Evolutionary conservation across 352 stramenopile genomes (phyloP).

Genomic region (Pythium vanterpoolii): DNA sequence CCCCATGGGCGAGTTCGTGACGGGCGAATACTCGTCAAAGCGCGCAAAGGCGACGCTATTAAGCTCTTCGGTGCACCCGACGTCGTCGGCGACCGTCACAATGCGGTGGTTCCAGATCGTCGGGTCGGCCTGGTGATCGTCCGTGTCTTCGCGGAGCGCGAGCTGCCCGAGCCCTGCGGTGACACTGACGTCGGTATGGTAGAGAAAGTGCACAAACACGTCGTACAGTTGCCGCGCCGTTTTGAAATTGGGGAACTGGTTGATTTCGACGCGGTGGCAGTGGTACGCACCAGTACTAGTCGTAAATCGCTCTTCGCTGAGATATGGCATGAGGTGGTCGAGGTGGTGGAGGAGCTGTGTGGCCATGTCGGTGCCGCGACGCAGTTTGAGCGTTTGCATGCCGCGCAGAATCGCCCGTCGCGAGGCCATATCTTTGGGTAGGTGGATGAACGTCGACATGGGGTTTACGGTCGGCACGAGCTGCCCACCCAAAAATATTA

Average conservation of each 20-base stretch:
- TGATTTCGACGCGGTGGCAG: conserved; percentile 29
- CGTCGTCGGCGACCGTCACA: conserved; percentile 22
- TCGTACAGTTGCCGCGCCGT: conserved; percentile 35
- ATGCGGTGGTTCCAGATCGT: conserved; percentile 33
- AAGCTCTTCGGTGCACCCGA: conserved; percentile 29
- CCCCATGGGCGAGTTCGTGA: conserved; percentile 13
- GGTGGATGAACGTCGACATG: conserved; percentile 15
- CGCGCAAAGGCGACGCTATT: conserved; percentile 30
- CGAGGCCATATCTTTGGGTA: conserved; percentile 1
- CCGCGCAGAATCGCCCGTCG: conserved; percentile 1
- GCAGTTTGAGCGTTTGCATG: conserved; percentile 9
- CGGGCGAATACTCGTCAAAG: neutral
- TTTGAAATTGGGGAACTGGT: conserved; percentile 31
- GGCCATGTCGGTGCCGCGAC: neutral
- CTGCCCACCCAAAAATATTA: neutral
- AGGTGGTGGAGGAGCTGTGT: conserved; percentile 8
- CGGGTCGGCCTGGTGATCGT: conserved; percentile 6
- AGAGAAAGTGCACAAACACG: conserved; percentile 25
- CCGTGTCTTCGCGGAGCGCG: conserved; percentile 37
- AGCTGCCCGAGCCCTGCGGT: conserved; percentile 35
- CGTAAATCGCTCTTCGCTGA: conserved; percentile 4
- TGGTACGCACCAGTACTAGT: conserved; percentile 4
- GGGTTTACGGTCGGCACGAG: neutral
- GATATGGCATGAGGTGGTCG: conserved; percentile 12
- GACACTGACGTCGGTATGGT: conserved; percentile 42